Base-by-base conservation (phyloP, 148 eudicot species). In the Talinum fruticosum region DNA sequence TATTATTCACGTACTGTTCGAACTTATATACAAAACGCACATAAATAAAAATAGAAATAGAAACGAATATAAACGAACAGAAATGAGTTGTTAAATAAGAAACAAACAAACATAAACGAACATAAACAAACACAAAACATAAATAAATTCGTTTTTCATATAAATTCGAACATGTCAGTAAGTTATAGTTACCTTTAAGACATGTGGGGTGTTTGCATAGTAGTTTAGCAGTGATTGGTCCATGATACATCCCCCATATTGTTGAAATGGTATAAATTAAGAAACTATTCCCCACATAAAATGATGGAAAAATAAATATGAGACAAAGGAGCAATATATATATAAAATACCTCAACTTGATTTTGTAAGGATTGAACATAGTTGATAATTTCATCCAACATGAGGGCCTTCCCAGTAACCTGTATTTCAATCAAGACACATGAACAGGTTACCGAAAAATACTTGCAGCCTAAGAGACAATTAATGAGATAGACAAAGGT, bases 371-470 rank as follows among this genome's bases (percentile, higher is more conserved):
- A 91, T 26, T 90, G 93, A 41, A 93, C 94, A 86, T 93, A 91
- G 81, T 88, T 88, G 71, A 91, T 91, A 2, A 91, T 91, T 74
- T 93, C 96, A 75, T 93, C 98, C 96, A 93, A 90, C 96, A 93
- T 84, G 44, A 86, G 90, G 88, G 98, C 98, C 93, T 93, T 93
- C 45, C 96, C 98, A 80, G 90, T 89, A 34, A 90, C 93, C 98
- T 92, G 78, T 28, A 28, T 62, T 26, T 28, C 66, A 28, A 62
- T 64, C 53, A 29, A 73, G 29, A 70, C 88, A 84, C 76, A 78
- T 81, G 80, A 71, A 76, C 26, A 67, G 71, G 76, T 64, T 28
- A 81, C 14, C 28, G n/a, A 26, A 57, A 57, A 19, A 23, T n/a
- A 51, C n/a, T 51, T 51, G 18, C 57, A 51, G 3, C 6, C 57